Percentiles rank a stretch among this genome's conserved stretches.
These are phyloP conservation scores for Diaporthe ilicicola DNA, from an alignment of 2,329 filamentous ascomycete species.

Conservation along the genomic window DNA sequence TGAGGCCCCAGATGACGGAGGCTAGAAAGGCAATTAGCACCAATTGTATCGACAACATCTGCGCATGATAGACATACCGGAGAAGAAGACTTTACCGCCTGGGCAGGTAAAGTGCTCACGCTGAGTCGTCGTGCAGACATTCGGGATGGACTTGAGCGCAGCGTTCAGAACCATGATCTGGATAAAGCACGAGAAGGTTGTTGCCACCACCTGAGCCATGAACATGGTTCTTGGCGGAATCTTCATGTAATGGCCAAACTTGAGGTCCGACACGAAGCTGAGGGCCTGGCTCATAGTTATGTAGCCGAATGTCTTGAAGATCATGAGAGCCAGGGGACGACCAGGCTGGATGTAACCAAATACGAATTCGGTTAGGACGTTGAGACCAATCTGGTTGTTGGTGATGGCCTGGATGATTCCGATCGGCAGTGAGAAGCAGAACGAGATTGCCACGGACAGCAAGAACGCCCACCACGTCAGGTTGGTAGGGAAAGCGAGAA, in stretches of 20 bases:
- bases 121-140: conserved; percentile 68
- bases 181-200: conserved; percentile 71
- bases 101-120: conserved; percentile 70
- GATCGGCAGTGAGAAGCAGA: conserved; percentile 71
- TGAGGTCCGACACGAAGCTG: conserved; percentile 71
- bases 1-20: conserved; percentile 73
- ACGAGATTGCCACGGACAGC: conserved; percentile 70
- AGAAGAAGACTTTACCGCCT: conserved; percentile 70
- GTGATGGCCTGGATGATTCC: conserved; percentile 76
- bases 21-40: conserved; percentile 43
- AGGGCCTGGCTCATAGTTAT: conserved; percentile 73
- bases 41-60: not conserved
- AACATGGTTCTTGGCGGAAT: conserved; percentile 74
- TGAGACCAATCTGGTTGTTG: conserved; percentile 76
- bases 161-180: conserved; percentile 72
- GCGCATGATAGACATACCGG: conserved; percentile 49
- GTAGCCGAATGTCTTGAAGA: conserved; percentile 72
- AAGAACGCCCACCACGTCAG: conserved; percentile 78
- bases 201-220: conserved; percentile 70
- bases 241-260: conserved; percentile 79
- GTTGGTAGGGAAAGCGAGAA: conserved; percentile 71
- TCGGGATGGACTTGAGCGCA: conserved; percentile 66
- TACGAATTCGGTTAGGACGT: conserved; percentile 79
- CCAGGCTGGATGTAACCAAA: conserved; percentile 81
- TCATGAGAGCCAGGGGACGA: conserved; percentile 76